These are phyloP conservation scores for Gardenia jasminoides DNA, from an alignment of 257 asterid species.

Conservation along the genomic window DNA sequence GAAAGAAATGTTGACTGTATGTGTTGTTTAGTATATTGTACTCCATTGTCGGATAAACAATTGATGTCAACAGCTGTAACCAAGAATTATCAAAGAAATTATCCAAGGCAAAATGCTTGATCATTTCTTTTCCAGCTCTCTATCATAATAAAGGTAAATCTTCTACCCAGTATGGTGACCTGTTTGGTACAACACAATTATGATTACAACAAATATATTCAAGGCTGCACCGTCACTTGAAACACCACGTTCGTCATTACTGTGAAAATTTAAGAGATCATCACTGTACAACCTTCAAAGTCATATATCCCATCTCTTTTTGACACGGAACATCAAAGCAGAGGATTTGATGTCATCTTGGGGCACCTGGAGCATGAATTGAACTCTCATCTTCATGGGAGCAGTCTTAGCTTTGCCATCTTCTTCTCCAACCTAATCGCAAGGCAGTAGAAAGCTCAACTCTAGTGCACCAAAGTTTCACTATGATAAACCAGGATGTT, in stretches of 20 bases:
- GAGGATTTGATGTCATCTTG: conserved; percentile 75
- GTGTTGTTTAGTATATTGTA: not conserved
- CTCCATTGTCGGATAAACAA: not conserved
- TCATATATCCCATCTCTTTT: conserved; percentile 93
- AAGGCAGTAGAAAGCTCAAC: conserved; percentile 6
- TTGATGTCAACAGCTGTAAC: not conserved
- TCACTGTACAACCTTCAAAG: not conserved
- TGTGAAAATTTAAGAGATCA: not conserved
- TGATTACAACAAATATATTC: not conserved
- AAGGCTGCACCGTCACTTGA: not conserved
- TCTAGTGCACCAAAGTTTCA: not conserved
- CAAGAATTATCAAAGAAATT: not conserved
- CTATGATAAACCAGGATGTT: not conserved
- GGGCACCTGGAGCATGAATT: conserved; percentile 94
- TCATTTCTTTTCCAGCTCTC: not conserved
- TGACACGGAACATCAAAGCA: conserved; percentile 77
- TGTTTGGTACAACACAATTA: not conserved
- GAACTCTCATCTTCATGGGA: conserved; percentile 93
- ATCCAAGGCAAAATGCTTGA: not conserved
- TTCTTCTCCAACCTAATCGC: conserved; percentile 72
- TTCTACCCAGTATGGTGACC: not conserved
- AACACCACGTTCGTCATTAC: not conserved
- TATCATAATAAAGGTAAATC: not conserved
- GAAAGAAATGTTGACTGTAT: not conserved
- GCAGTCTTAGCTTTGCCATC: conserved; percentile 72